Evolutionary conservation across 768 basidiomycete species (phyloP), one percentile per base, ranked within the genome.

Genomic region (Crassisporium funariophilum): DNA sequence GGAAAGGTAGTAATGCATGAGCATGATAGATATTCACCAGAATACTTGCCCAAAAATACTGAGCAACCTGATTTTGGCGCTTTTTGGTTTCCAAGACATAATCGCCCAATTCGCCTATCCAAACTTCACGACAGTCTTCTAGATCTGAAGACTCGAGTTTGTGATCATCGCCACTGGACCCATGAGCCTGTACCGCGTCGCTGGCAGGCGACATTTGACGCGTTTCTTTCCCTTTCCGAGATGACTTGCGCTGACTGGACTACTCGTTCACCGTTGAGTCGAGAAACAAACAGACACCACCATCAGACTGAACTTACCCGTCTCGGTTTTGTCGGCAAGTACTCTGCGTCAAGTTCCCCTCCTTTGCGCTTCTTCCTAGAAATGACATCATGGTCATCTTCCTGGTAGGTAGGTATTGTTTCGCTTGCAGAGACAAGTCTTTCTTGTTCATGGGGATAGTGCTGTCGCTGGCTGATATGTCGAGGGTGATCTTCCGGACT

Each of bases 111-210:
- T 88, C 88, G 19, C 71, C 75, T 35, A 72, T 67, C 91, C 91
- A 92, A 12, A 92, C 60, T 49, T 91, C 89, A 54, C 79, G 77
- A 53, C 83, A 89, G 49, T 91, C 90, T 21, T 90, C 88, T 51
- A 92, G 70, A 72, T 92, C 90, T 16, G 90, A 91, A 13, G 88
- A 88, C 9, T 69, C 65, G 10, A 79, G 68, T 29, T 69, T 66
- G 22, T 75, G 76, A 23, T 81, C 78, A 45, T 75, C 73, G 25
- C 61, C 65, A 37, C 62, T 46, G 5, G 68, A 44, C 54, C 65
- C 58, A 59, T 61, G 46, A 34, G 36, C 46, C 44, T 53, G 53
- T 57, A 34, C 59, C 46, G 56, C 46, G 19, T 70, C 57, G 47
- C 51, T 51, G 34, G 52, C 37, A 34, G 67, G 64, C 22, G 69